A percentile compares a stretch with the other conserved stretches of the same genome.
These are phyloP conservation scores for Fragosphaeria purpurea DNA, from an alignment of 2,329 filamentous ascomycete genomes.

Conservation along the genomic window DNA sequence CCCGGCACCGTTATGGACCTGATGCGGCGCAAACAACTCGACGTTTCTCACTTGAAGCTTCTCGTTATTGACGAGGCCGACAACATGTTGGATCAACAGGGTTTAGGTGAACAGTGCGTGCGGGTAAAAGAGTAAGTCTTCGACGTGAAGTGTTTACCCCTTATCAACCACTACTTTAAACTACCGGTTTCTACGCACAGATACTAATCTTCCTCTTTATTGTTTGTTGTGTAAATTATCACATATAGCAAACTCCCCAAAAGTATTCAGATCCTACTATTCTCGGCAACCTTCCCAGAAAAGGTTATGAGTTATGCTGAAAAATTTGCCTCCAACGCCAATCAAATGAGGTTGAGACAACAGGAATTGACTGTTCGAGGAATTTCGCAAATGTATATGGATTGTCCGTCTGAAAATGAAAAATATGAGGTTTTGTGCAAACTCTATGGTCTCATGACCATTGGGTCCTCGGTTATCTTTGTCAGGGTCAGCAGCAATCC, in stretches of 20 bases:
- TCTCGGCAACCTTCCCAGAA: constrained; percentile 87
- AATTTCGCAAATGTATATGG: constrained; percentile 96
- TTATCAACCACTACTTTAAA: too few species aligned
- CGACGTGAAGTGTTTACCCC: too few species aligned
- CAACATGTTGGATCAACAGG: constrained; percentile 96
- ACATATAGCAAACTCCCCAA: constrained; percentile 56
- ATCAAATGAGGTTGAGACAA: constrained; percentile 77
- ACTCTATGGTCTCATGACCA: constrained; percentile 91
- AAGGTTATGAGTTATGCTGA: constrained; percentile 76
- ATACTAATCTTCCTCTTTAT: neutral
- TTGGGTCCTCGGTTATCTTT: constrained; percentile 96
- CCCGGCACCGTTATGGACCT: constrained; percentile 88
- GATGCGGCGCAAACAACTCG: constrained; percentile 65
- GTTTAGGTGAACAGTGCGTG: constrained; percentile 88
- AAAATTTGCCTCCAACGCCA: constrained; percentile 75
- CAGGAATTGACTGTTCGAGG: constrained; percentile 93
- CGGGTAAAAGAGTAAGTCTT: constrained; percentile 66
- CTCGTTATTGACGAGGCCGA: constrained; percentile 95
- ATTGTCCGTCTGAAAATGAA: constrained; percentile 69
- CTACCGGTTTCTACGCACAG: too few species aligned
- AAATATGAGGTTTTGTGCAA: constrained; percentile 87
- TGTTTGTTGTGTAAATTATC: neutral
- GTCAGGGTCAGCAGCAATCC: constrained; percentile 56
- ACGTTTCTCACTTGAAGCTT: constrained; percentile 62
- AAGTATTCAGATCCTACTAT: constrained; percentile 77